A percentile compares a stretch with the other conserved stretches of the same genome.
Conservation (phyloP, 2,329 filamentous ascomycete species). For the Periconia sp. region DNA sequence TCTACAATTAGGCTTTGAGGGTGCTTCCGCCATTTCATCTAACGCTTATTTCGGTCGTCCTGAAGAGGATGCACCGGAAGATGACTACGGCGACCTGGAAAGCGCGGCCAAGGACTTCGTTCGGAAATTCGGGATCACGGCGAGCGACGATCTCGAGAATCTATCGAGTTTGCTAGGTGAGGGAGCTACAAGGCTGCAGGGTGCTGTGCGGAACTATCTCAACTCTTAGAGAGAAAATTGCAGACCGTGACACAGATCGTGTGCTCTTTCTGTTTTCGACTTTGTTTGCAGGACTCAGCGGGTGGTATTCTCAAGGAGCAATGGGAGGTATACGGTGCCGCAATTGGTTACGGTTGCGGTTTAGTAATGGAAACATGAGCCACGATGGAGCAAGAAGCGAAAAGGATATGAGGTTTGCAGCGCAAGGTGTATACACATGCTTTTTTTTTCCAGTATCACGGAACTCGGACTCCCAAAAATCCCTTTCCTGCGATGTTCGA, state of each 20-base stretch:
- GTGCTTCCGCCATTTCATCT: slow-evolving; percentile 86
- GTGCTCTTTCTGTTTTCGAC: background rate
- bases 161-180: slow-evolving; percentile 80
- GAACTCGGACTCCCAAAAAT: background rate
- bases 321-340: background rate
- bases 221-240: slow-evolving; percentile 37
- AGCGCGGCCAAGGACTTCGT: slow-evolving; percentile 95
- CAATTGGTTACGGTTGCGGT: too few relatives aligned
- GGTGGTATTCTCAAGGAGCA: background rate
- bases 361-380: background rate
- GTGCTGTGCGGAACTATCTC: slow-evolving; percentile 43
- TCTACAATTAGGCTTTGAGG: slow-evolving; percentile 70
- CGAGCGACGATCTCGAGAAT: slow-evolving; percentile 94
- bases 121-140: slow-evolving; percentile 90
- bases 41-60: slow-evolving; percentile 97
- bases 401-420: background rate
- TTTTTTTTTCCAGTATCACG: background rate
- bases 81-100: slow-evolving; percentile 89
- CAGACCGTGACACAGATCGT: background rate
- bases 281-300: background rate
- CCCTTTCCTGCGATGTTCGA: too few relatives aligned
- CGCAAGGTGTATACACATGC: background rate
- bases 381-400: background rate
- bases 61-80: slow-evolving; percentile 71
- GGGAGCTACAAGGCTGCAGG: slow-evolving; percentile 81